A percentile compares a stretch with the other conserved stretches of the same genome.
Conservation (phyloP, 208 protist species). For the Herpetomonas samuelpessoai region DNA sequence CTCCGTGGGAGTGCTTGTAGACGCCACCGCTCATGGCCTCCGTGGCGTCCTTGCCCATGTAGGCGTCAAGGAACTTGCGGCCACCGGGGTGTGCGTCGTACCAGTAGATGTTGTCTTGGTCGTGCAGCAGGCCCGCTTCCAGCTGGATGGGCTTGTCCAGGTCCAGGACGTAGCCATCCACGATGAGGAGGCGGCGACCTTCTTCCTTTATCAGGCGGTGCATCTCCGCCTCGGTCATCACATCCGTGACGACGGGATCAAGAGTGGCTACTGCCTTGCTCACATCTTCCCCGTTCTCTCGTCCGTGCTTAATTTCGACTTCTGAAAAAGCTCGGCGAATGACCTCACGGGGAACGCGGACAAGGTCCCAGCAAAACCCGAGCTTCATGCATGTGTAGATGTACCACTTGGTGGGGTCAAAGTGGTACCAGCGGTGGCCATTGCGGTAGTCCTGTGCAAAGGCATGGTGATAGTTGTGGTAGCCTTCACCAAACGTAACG, state of each 20-base stretch:
- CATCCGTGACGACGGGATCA: conserved; percentile 24
- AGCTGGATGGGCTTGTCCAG: conserved; percentile 50
- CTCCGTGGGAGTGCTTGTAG: conserved; percentile 65
- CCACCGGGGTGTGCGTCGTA: conserved; percentile 74
- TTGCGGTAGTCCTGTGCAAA: conserved; percentile 92
- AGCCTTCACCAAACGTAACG: conserved; percentile 88
- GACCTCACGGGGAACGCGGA: conserved; percentile 53
- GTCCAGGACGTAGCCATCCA: conserved; percentile 69
- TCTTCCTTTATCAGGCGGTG: conserved; percentile 45
- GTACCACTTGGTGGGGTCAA: conserved; percentile 89
- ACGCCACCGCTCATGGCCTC: conserved; percentile 63
- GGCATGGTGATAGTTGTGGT: conserved; percentile 94
- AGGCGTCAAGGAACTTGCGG: conserved; percentile 63
- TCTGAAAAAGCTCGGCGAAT: conserved; percentile 65
- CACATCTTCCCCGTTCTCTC: conserved; percentile 32
- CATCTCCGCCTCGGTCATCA: conserved; percentile 63
- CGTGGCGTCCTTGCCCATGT: conserved; percentile 75
- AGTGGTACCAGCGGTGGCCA: conserved; percentile 89
- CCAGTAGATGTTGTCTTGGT: conserved; percentile 60
- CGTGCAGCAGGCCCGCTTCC: conserved; percentile 59
- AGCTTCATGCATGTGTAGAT: conserved; percentile 55
- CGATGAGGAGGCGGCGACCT: conserved; percentile 52
- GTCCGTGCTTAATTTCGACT: too few species aligned
- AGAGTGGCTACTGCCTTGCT: conserved; percentile 29
- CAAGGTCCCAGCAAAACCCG: conserved; percentile 60